A percentile compares a stretch with the other conserved stretches of the same genome.
phyloP scores from a whole-genome alignment of 345 rosid genomes.

The Nasturtium officinale region DNA sequence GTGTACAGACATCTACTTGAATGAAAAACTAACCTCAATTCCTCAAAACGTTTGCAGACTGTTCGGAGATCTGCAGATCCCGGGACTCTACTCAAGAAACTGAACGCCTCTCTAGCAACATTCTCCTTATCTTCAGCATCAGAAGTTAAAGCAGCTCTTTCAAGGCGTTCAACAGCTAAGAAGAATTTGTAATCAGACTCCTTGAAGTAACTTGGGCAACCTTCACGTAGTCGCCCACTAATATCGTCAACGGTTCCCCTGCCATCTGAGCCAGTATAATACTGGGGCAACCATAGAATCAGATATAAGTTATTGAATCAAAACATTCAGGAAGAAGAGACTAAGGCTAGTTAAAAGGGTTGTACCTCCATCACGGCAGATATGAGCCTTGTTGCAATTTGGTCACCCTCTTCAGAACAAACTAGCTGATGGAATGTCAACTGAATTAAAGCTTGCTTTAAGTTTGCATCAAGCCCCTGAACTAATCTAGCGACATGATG shows the following conservation, averaged over 20 bases:
- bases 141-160: slow-evolving; percentile 72
- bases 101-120: slow-evolving; percentile 90
- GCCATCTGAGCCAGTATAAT: slow-evolving; percentile 95
- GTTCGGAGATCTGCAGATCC: slow-evolving; percentile 93
- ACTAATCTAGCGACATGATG: slow-evolving; percentile 82
- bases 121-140: slow-evolving; percentile 75
- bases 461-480: slow-evolving; percentile 75
- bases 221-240: slow-evolving; percentile 77
- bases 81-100: slow-evolving; percentile 81
- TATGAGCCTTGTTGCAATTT: slow-evolving; percentile 80
- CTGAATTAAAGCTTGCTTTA: slow-evolving; percentile 65
- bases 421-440: slow-evolving; percentile 92
- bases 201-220: slow-evolving; percentile 96
- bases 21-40: slow-evolving; percentile 65
- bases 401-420: slow-evolving; percentile 96
- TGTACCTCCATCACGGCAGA: slow-evolving; percentile 91
- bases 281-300: slow-evolving; percentile 52
- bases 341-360: slow-evolving; percentile 7
- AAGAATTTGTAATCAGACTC: slow-evolving; percentile 96
- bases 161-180: slow-evolving; percentile 96
- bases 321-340: slow-evolving; percentile 15
- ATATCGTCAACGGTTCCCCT: slow-evolving; percentile 98
- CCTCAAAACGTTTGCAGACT: slow-evolving; percentile 96
- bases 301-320: slow-evolving; percentile 24
- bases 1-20: slow-evolving; percentile 36